Evolutionary conservation across 176 grass and related monocot genomes (phyloP), one percentile per base, ranked within the genome.

Genomic region (Paspalum notatum): DNA sequence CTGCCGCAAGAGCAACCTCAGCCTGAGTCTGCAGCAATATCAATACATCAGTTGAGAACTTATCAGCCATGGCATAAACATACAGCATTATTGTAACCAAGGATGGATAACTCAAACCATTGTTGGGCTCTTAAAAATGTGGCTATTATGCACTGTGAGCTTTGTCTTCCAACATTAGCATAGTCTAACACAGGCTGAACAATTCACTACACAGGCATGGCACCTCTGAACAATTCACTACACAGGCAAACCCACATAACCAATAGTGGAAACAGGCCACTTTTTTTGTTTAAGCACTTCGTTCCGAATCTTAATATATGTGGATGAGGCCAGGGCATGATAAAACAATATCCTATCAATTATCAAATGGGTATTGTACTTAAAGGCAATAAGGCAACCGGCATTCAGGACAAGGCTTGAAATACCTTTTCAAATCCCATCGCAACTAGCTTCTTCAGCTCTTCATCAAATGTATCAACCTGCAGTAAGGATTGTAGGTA

Each of bases 391-490:
- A 63, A 47, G 10, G 60, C 10, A 52, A 80, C n/a, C 47, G 5
- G 12, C 9, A 37, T 48, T 66, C 6, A 74, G 15, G 22, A 47
- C 14, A 76, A 80, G 15, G 15, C 12, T 24, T 26, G 62, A 84
- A 82, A 62, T 87, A 94, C 96, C 96, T 93, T 98, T 78, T 98
- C 92, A 86, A 98, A 98, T 12, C 92, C 96, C 96, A 98, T 95
- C 57, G 62, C 84, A 82, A 95, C 84, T 25, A 98, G 78, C 63
- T 93, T 98, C 78, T 91, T 89, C 49, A 95, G 92, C 66, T 98
- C 96, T 89, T 98, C 92, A 66, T 98, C 96, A 86, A 98, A 98
- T 84, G 58, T 89, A 91, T 95, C 96, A 89, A 37, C 82, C 96
- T 99, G 83, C 47, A 87, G 43, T 82, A 25, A 76, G 76, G 76